These are phyloP conservation scores for Aspergillus taichungensis DNA, from an alignment of 495 filamentous ascomycete genomes.

Conservation along the genomic window DNA sequence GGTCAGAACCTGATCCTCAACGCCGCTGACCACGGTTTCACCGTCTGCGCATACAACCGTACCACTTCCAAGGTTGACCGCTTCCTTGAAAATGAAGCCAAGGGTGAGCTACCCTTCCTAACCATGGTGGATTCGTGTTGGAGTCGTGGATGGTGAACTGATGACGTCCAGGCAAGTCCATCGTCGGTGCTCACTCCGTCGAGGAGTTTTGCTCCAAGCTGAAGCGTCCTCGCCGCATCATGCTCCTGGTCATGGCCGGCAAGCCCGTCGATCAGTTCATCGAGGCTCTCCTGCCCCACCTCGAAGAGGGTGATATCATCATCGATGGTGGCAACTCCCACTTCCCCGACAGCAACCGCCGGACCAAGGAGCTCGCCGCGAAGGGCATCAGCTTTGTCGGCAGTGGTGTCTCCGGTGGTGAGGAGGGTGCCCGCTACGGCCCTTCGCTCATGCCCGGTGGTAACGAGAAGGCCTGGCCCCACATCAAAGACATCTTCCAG, in stretches of 20 bases:
- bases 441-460: constrained; percentile 98
- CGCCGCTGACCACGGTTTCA: constrained; percentile 93
- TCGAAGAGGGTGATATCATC: constrained; percentile 93
- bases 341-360: constrained; percentile 97
- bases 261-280: constrained; percentile 98
- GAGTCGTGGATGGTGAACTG: not conserved
- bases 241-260: constrained; percentile 97
- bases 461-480: constrained; percentile 95
- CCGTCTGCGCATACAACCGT: constrained; percentile 93
- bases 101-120: constrained; percentile 45
- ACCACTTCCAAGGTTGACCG: constrained; percentile 95
- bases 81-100: constrained; percentile 89
- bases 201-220: constrained; percentile 92
- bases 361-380: constrained; percentile 67
- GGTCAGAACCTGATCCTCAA: constrained; percentile 98
- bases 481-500: constrained; percentile 99
- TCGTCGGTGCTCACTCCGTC: constrained; percentile 87
- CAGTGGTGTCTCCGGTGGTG: constrained; percentile 95
- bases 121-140: not conserved
- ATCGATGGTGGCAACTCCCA: constrained; percentile 99
- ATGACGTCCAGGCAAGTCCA: constrained; percentile 59
- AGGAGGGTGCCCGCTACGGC: constrained; percentile 96
- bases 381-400: constrained; percentile 97
- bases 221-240: constrained; percentile 90
- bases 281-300: constrained; percentile 80